phyloP scores from a whole-genome alignment of 495 filamentous ascomycete species.

The Xylaria sp. region DNA sequence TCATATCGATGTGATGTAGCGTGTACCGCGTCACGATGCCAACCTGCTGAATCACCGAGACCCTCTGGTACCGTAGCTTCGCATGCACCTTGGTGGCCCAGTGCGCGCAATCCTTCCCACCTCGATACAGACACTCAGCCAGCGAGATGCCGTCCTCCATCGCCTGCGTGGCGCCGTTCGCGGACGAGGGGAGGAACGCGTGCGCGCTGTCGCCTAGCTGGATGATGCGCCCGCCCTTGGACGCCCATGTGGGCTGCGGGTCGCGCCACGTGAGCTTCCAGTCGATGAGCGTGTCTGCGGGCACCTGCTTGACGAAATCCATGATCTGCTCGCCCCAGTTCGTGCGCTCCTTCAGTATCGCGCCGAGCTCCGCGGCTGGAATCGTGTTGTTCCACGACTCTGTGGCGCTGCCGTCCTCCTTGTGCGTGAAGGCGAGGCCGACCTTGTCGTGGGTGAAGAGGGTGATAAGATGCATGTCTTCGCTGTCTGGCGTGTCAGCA shows the following conservation, averaged over 20 bases:
- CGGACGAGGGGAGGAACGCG: conserved; percentile 68
- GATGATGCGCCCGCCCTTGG: conserved; percentile 57
- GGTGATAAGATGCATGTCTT: conserved; percentile 46
- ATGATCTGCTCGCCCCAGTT: conserved; percentile 65
- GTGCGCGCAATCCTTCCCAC: conserved; percentile 42
- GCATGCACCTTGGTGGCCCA: conserved; percentile 48
- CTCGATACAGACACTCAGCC: conserved; percentile 61
- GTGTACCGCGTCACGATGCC: conserved; percentile 54
- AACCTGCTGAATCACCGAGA: conserved; percentile 52
- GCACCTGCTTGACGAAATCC: conserved; percentile 59
- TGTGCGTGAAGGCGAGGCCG: conserved; percentile 67
- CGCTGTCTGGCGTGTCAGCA: background rate
- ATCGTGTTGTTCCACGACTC: conserved; percentile 63
- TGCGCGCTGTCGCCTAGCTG: conserved; percentile 71
- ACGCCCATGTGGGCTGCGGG: conserved; percentile 66
- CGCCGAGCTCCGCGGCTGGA: conserved; percentile 56
- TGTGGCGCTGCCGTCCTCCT: conserved; percentile 60
- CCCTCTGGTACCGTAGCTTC: conserved; percentile 50
- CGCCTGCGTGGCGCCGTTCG: conserved; percentile 69
- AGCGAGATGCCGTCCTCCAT: conserved; percentile 70
- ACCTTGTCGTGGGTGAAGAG: conserved; percentile 63
- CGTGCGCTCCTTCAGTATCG: conserved; percentile 43
- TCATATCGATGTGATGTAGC: conserved; percentile 48
- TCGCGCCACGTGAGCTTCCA: conserved; percentile 71
- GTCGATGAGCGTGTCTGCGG: conserved; percentile 60